Base-by-base conservation (phyloP, 2,329 filamentous ascomycete genomes). In the Fusarium mangiferae region DNA sequence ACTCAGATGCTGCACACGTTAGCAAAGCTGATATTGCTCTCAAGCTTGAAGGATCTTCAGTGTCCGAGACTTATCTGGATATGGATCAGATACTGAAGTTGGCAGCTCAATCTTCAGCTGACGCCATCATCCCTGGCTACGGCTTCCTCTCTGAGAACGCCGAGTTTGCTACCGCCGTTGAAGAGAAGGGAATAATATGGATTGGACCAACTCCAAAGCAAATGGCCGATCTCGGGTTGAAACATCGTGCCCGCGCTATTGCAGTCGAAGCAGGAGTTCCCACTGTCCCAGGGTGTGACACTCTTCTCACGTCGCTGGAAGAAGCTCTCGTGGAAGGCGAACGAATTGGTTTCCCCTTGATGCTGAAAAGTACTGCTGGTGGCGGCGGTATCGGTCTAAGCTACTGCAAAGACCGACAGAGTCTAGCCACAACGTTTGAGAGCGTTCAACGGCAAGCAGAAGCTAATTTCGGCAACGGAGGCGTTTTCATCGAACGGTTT, bases 1-100 rank as follows among this genome's bases (percentile, higher is more conserved):
- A 94, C 80, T 86, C 88, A 38, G 84, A 83, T 67, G 88, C 92
- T n/a, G 90, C 92, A 70, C 92, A 94, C 81, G 92, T 92, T 15
- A 82, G 91, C 62, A 89, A 88, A 77, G 93, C 92, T 9, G 91
- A 92, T 4, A 88, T 90, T 75, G 88, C 92, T 6, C 85, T 93
- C 54, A 91, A 90, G 57, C 85, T 94, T 7, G 88, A 90, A 8
- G 88, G 89, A 2, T 70, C 57, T 9, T 78, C 80, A 4, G 75
- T 83, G 3, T 75, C 74, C 1, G 79, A 82, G 4, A 90, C 92
- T 2, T 90, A 94, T 76, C 87, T 94, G 18, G 90, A 94, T 79
- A 91, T 90, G 30, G 85, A 90, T 39, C 88, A 90, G 42, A 87
- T 89, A 42, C 80, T 91, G 24, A 77, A 82, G 8, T 84, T 90